Evolutionary conservation across 106 monocot genomes (phyloP), one percentile per base, ranked within the genome.

Genomic region (Chionographis japonica): DNA sequence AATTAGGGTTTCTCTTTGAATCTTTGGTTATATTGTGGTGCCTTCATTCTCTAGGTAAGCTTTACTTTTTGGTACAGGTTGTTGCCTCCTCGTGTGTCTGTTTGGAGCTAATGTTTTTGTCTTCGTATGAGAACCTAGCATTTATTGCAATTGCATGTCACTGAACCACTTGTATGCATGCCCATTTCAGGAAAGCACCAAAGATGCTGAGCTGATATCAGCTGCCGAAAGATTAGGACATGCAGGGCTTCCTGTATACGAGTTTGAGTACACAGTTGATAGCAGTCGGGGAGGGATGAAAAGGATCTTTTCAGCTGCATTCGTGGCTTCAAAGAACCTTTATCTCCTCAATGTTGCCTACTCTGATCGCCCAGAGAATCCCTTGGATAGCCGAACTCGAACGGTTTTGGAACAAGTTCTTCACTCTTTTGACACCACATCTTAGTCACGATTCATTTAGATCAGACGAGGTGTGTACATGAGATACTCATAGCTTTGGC

Each of bases 241-340:
- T 57, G 72, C 61, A 53, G 84, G 83, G 7, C 20, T 82, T 72
- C 86, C 85, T 4, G 69, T 98, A 4, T 98, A 93, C 51, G 97
- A 98, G 73, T 85, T 98, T 55, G 97, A 90, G 77, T 98, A 98
- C 65, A 58, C 60, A 49, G 62, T 98, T 37, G 92, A 98, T 64
- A 92, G 97, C 79, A 90, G 79, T 14, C 82, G 97, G 50, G 97
- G 97, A 65, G 97, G 92, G 54, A 74, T 90, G 85, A 98, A 92
- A 76, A 82, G 89, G 75, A 90, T 98, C 6, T 98, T 98, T 52
- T 87, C 97, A 69, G 86, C 92, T 72, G 97, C 90, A 61, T 92
- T 98, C 40, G 87, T 98, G 16, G 60, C 68, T 61, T 85, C 86
- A 36, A 84, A 58, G 39, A 98, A 98, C 66, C 86, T 98, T 14